Base-by-base conservation (phyloP, 2,329 filamentous ascomycete species). In the Aspergillus felis region DNA sequence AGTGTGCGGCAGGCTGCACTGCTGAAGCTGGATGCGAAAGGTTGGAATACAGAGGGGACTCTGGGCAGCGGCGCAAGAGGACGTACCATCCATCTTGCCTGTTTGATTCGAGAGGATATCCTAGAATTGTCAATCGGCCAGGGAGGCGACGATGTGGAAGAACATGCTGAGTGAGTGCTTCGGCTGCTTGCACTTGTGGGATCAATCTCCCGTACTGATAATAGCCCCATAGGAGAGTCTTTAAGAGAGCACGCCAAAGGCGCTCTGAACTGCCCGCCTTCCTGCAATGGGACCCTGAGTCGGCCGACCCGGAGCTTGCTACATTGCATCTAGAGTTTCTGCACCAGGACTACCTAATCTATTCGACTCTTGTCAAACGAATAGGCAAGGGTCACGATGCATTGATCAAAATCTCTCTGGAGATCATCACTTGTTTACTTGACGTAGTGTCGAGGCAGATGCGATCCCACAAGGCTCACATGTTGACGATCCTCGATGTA, bases 41-140 rank as follows among this genome's bases (percentile, higher is more conserved):
- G 68, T 5, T 70, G 66, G 67, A 67, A 65, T 22, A 56, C 55
- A 1, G 56, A 67, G 20, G 57, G 56, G 0, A 53, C 46, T n/a
- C 24, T 61, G 2, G 48, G 49, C 5, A 57, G 63, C 29, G 65
- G 60, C 1, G 50, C 53, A 2, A 46, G 54, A 35, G 53, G 52
- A 10, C 58, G 61, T n/a, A 53, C 52, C 17, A 24, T 27, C 17
- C 50, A 64, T 9, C 50, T 62, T 4, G 54, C 52, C 3, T 60
- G 59, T 25, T 50, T 66, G 9, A 22, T 62, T 38, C 50, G 66
- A n/a, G 62, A 69, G 29, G 64, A 61, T 32, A 57, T 65, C 4
- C 25, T 67, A 12, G 66, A 66, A 29, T 25, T 67, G 2, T 66
- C 63, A 9, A 48, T 61, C 2, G 56, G 51, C 46, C 38, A 44